Evolutionary conservation across 2,329 filamentous ascomycete genomes (phyloP).

Genomic region (Scedosporium apiospermum): DNA sequence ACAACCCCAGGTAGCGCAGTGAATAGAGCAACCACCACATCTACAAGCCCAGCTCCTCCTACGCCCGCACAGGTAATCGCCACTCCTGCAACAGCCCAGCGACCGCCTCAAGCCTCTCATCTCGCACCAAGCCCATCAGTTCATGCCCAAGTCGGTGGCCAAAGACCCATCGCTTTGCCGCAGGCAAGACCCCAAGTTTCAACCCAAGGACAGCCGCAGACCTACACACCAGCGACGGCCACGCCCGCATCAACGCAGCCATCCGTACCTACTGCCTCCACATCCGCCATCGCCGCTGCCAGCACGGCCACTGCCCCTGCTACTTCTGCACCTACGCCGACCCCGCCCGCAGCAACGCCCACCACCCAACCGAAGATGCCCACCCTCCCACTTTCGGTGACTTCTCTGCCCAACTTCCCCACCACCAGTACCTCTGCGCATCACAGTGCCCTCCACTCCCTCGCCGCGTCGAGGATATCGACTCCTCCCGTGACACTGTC

Average conservation of each 20-base stretch:
- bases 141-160: background rate
- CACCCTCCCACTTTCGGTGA: background rate
- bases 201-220: background rate
- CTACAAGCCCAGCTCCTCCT: background rate
- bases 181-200: background rate
- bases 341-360: background rate
- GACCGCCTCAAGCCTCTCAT: background rate
- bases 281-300: background rate
- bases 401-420: background rate
- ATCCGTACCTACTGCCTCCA: background rate
- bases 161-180: background rate
- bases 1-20: background rate
- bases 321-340: background rate
- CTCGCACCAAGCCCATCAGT: background rate
- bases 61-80: background rate
- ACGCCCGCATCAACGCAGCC: background rate
- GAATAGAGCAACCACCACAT: background rate
- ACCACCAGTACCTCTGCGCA: background rate
- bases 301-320: background rate
- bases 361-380: background rate
- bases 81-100: background rate
- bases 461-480: background rate
- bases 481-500: conserved; percentile 2
- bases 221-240: background rate
- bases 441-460: background rate